Conservation (phyloP, 2,329 filamentous ascomycete species). For the Claviceps arundinis region DNA sequence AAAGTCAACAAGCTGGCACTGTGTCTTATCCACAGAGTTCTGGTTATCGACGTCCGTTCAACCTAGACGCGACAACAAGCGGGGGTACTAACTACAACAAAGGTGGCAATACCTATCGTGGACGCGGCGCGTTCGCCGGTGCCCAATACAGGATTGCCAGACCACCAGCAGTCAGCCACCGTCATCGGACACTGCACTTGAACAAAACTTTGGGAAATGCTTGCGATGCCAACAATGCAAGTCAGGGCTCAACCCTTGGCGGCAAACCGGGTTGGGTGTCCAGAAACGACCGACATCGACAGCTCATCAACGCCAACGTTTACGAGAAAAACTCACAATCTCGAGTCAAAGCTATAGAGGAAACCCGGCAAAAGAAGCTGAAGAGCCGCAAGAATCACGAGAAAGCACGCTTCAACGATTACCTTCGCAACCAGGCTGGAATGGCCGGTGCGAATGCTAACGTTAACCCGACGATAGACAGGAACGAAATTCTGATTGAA, state of each 20-base stretch:
- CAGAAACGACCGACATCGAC: slow-evolving; percentile 62
- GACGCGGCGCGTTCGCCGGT: slow-evolving; percentile 18
- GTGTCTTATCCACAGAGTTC: slow-evolving; percentile 14
- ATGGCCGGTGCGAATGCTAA: slow-evolving; percentile 11
- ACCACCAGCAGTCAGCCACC: slow-evolving; percentile 21
- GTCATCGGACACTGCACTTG: slow-evolving; percentile 48
- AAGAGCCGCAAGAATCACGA: slow-evolving; percentile 42
- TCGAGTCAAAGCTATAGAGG: slow-evolving; percentile 57
- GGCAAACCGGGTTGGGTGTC: slow-evolving; percentile 44
- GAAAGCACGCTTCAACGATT: slow-evolving; percentile 38
- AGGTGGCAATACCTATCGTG: slow-evolving; percentile 6
- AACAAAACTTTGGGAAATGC: slow-evolving; percentile 28
- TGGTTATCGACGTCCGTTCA: slow-evolving; percentile 24
- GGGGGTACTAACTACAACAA: slow-evolving; percentile 1
- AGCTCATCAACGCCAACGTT: slow-evolving; percentile 68
- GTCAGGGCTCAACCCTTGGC: slow-evolving; percentile 18
- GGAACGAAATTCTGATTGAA: slow-evolving; percentile 53
- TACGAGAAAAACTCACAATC: slow-evolving; percentile 62
- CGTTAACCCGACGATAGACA: slow-evolving; percentile 17
- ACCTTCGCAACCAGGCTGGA: slow-evolving; percentile 17
- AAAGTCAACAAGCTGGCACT: slow-evolving; percentile 43
- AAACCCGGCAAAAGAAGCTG: slow-evolving; percentile 47
- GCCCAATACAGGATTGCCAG: slow-evolving; percentile 24
- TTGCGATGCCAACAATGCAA: slow-evolving; percentile 24
- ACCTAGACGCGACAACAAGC: background rate